phyloP scores from a whole-genome alignment of 1,284 basidiomycete genomes.

The Cryptococcus hybrid region DNA sequence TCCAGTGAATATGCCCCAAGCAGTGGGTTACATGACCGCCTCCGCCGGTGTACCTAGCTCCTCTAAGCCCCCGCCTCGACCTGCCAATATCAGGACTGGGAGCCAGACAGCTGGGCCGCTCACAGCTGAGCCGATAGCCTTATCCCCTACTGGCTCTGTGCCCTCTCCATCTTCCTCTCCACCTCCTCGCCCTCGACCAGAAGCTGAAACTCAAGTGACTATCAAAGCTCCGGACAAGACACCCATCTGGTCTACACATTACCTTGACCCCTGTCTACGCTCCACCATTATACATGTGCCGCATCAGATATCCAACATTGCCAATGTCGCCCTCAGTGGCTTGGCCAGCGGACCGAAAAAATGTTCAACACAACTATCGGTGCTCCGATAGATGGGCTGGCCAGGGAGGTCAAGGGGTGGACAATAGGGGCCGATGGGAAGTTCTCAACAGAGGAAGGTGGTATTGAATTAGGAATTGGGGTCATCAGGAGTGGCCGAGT shows the following conservation, averaged over 20 bases:
- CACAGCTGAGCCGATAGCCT: background rate
- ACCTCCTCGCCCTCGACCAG: conserved; percentile 6
- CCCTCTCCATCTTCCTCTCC: background rate
- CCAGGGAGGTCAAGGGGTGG: conserved; percentile 32
- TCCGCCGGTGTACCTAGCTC: no score
- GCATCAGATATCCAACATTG: conserved; percentile 24
- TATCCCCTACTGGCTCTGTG: background rate
- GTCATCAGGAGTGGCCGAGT: conserved; percentile 29
- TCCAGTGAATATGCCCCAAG: no score
- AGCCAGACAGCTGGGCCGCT: background rate
- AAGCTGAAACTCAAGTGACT: conserved; percentile 24
- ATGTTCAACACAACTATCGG: conserved; percentile 31
- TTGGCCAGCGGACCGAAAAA: conserved; percentile 19
- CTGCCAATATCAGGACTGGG: background rate
- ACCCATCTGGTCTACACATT: conserved; percentile 34
- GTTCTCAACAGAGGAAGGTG: conserved; percentile 35
- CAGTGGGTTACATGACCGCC: no score
- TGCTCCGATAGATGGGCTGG: conserved; percentile 42
- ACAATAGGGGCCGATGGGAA: conserved; percentile 34
- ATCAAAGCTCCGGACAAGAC: conserved; percentile 25
- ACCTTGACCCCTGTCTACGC: conserved; percentile 37
- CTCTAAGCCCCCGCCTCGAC: background rate
- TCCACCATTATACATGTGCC: conserved; percentile 21
- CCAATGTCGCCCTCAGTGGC: conserved; percentile 31
- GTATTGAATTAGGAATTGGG: conserved; percentile 29